Conservation (phyloP, 306 rosid genomes). For the Rubus idaeus region DNA sequence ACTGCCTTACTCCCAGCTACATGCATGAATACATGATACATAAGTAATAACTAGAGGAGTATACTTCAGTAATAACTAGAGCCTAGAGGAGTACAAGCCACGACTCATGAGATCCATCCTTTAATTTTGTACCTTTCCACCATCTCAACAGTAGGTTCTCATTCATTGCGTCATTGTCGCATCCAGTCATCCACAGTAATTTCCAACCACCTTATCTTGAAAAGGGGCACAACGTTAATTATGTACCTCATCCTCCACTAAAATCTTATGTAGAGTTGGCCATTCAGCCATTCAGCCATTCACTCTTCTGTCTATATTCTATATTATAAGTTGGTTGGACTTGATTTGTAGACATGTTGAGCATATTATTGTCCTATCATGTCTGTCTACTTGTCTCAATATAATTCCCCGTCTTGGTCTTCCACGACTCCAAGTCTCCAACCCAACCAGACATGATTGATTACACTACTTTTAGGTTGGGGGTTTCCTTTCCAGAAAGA, state of each 20-base stretch:
- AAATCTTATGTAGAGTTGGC: not conserved
- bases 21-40: too few species aligned
- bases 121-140: not conserved
- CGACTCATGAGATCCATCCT: not conserved
- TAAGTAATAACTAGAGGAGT: too few species aligned
- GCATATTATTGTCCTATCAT: not conserved
- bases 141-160: not conserved
- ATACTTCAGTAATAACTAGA: too few species aligned
- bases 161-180: not conserved
- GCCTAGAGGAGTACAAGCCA: too few species aligned
- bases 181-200: not conserved
- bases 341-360: not conserved
- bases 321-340: not conserved
- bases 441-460: not conserved
- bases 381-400: not conserved
- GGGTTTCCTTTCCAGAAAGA: too few species aligned
- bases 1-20: too few species aligned
- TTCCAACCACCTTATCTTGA: not conserved
- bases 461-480: too few species aligned
- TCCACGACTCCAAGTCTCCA: not conserved
- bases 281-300: not conserved
- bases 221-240: not conserved
- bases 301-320: not conserved
- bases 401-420: not conserved
- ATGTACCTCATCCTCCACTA: not conserved